A percentile compares a stretch with the other conserved stretches of the same genome.
Evolutionary conservation across 768 basidiomycete genomes (phyloP).

Genomic region (Pleurotus sapidus): DNA sequence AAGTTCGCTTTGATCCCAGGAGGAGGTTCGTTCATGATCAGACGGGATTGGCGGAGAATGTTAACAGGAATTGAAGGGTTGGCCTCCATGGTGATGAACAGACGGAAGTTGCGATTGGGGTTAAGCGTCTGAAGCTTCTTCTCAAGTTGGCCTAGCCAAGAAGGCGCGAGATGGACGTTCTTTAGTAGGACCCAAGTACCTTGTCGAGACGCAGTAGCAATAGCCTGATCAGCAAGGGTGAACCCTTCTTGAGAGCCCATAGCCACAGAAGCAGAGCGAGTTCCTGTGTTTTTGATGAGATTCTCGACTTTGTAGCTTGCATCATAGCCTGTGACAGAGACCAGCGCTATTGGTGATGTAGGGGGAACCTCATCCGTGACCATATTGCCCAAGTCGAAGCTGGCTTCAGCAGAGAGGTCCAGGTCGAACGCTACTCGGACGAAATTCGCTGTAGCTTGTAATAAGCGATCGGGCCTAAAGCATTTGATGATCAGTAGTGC

Average conservation of each 20-base stretch:
- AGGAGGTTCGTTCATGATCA: slow-evolving; percentile 98
- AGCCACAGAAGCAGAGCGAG: slow-evolving; percentile 85
- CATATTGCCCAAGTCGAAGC: slow-evolving; percentile 74
- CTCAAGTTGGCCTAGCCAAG: slow-evolving; percentile 94
- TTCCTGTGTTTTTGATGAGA: slow-evolving; percentile 72
- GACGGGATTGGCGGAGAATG: slow-evolving; percentile 91
- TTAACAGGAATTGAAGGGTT: slow-evolving; percentile 95
- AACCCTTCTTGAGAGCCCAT: slow-evolving; percentile 99
- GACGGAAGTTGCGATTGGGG: slow-evolving; percentile 87
- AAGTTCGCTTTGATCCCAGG: slow-evolving; percentile 97
- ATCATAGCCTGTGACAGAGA: slow-evolving; percentile 95
- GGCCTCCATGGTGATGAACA: slow-evolving; percentile 98
- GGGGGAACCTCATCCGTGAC: slow-evolving; percentile 79
- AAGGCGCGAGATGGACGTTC: slow-evolving; percentile 94
- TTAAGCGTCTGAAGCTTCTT: slow-evolving; percentile 93
- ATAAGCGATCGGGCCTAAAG: slow-evolving; percentile 87
- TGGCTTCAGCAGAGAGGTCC: slow-evolving; percentile 73
- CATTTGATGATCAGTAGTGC: slow-evolving; percentile 82
- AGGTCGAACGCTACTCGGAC: slow-evolving; percentile 74
- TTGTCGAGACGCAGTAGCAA: slow-evolving; percentile 86
- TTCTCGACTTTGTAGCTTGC: slow-evolving; percentile 96
- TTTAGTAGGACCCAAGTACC: slow-evolving; percentile 97
- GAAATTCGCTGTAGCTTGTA: slow-evolving; percentile 79
- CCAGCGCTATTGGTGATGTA: slow-evolving; percentile 81
- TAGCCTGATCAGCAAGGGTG: slow-evolving; percentile 92